Conservation (phyloP, 164 flowering plant species). For the Vitis rupestris region DNA sequence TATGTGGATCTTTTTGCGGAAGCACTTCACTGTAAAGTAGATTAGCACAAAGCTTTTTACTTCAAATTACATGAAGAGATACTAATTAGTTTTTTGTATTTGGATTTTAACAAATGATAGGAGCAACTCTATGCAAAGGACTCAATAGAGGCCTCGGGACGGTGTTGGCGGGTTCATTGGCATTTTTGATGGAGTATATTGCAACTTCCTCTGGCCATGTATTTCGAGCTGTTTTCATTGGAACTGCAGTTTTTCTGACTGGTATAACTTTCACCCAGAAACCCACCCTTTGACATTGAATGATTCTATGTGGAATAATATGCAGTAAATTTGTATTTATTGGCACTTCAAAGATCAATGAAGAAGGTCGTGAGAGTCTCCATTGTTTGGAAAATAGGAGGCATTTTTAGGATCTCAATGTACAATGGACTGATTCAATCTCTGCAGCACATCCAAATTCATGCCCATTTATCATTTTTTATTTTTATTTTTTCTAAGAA, state of each 20-base stretch:
- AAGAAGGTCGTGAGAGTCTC: too few species aligned
- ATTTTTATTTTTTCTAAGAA: too few species aligned
- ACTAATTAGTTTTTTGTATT: background rate
- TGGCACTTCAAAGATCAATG: too few species aligned
- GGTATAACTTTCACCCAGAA: conserved; percentile 37
- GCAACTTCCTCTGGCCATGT: conserved; percentile 48
- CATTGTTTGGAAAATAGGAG: too few species aligned
- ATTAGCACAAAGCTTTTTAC: too few species aligned
- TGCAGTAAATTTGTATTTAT: too few species aligned
- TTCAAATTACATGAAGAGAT: background rate
- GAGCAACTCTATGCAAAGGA: conserved; percentile 92
- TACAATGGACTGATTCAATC: too few species aligned
- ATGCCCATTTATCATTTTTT: background rate
- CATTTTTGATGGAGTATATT: conserved; percentile 65
- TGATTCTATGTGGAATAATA: too few species aligned
- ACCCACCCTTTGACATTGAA: too few species aligned
- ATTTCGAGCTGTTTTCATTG: conserved; percentile 68
- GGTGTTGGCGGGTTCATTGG: conserved; percentile 70
- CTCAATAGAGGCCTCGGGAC: conserved; percentile 91
- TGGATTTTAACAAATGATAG: conserved; percentile 22
- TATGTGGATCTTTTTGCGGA: background rate
- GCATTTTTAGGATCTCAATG: too few species aligned
- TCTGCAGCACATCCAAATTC: background rate
- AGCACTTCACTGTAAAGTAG: too few species aligned
- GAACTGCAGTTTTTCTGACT: conserved; percentile 58